Conservation (phyloP, 2,329 filamentous ascomycete species). For the Colletotrichum sp. region DNA sequence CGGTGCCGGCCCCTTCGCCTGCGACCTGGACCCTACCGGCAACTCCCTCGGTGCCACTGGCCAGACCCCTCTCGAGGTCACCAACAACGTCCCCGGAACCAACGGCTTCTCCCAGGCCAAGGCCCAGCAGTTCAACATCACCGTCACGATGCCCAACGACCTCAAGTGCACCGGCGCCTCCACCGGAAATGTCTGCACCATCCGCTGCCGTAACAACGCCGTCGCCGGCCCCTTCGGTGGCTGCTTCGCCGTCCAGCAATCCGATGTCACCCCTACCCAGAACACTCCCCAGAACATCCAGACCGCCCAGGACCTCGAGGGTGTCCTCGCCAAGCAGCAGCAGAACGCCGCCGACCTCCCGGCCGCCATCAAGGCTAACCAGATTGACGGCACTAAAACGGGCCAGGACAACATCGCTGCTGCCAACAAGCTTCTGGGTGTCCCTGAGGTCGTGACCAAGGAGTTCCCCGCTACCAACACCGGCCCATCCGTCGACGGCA, state of each 20-base stretch:
- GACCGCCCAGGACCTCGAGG: slow-evolving; percentile 49
- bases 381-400: slow-evolving; percentile 38
- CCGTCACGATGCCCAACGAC: slow-evolving; percentile 54
- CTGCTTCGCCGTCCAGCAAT: slow-evolving; percentile 63
- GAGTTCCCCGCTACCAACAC: slow-evolving; percentile 29
- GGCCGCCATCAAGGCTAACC: slow-evolving; percentile 43
- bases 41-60: slow-evolving; percentile 48
- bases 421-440: slow-evolving; percentile 40
- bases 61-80: slow-evolving; percentile 52
- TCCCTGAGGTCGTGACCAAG: slow-evolving; percentile 28
- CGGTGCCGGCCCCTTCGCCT: slow-evolving; percentile 59
- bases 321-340: slow-evolving; percentile 49
- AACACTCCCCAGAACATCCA: slow-evolving; percentile 51
- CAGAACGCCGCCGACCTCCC: slow-evolving; percentile 56
- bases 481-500: not conserved
- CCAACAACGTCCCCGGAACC: slow-evolving; percentile 62
- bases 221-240: slow-evolving; percentile 62
- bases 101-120: slow-evolving; percentile 64
- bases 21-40: slow-evolving; percentile 55
- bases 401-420: slow-evolving; percentile 36
- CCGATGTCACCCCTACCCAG: slow-evolving; percentile 42
- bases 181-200: slow-evolving; percentile 62
- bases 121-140: slow-evolving; percentile 60
- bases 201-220: slow-evolving; percentile 64
- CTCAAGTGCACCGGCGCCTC: slow-evolving; percentile 57